Evolutionary conservation across 371 early-diverging fungal genomes (phyloP).

Genomic region (Apophysomyces variabilis): DNA sequence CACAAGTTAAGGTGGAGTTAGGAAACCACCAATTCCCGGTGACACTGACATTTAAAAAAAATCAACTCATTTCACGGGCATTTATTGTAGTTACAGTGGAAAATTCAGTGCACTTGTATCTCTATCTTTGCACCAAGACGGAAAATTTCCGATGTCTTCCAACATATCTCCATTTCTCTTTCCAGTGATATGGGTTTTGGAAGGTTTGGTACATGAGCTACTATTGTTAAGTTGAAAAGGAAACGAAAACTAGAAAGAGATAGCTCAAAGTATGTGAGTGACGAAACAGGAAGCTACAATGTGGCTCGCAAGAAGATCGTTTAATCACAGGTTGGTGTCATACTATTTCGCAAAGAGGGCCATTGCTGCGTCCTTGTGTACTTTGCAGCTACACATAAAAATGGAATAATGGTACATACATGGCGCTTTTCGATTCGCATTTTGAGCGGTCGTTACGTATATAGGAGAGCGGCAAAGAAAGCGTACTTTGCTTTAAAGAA

Average conservation of each 20-base stretch:
- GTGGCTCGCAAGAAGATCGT: not conserved
- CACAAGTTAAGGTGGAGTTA: not conserved
- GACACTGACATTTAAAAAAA: slow-evolving; percentile 1
- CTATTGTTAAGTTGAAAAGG: not conserved
- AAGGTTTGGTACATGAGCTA: not conserved
- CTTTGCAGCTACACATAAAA: too few species aligned
- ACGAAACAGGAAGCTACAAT: not conserved
- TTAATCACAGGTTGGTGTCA: too few species aligned
- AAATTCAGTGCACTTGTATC: slow-evolving; percentile 11
- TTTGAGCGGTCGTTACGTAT: too few species aligned
- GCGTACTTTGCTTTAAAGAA: too few species aligned
- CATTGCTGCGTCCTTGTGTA: too few species aligned
- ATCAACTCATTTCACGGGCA: slow-evolving; percentile 20
- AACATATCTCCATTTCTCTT: not conserved
- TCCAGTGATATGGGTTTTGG: not conserved
- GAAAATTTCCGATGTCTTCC: not conserved
- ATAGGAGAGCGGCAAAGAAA: too few species aligned
- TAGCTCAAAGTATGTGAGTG: too few species aligned
- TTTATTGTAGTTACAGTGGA: slow-evolving; percentile 19
- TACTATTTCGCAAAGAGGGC: too few species aligned
- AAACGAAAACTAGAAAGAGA: not conserved
- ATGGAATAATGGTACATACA: too few species aligned
- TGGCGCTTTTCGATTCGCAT: too few species aligned
- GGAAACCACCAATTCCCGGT: not conserved
- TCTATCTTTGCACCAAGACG: slow-evolving; percentile 17